Percentiles rank a stretch among this genome's conserved stretches.
phyloP scores from a whole-genome alignment of 306 rosid species.

The Vicia villosa region DNA sequence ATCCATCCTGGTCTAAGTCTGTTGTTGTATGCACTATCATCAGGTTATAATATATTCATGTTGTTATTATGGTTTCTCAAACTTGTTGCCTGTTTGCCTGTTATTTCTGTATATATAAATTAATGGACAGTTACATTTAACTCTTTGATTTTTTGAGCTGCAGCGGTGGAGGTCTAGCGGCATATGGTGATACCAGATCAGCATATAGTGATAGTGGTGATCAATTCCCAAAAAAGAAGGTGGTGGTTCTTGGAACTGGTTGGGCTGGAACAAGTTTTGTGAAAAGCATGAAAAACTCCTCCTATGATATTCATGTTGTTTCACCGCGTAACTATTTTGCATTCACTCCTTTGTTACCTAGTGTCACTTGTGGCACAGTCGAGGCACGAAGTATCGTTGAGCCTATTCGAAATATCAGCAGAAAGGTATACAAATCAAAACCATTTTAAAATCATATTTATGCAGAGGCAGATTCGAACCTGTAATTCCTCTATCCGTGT shows the following conservation, averaged over 20 bases:
- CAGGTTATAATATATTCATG: constrained; percentile 46
- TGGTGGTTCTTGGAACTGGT: constrained; percentile 95
- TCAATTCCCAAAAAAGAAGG: constrained; percentile 53
- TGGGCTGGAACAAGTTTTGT: constrained; percentile 97
- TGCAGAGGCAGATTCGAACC: too few relatives aligned
- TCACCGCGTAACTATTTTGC: constrained; percentile 97
- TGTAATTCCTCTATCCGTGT: too few relatives aligned
- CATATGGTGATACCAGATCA: constrained; percentile 62
- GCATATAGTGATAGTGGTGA: constrained; percentile 26
- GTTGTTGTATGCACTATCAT: constrained; percentile 71
- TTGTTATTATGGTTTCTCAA: not conserved
- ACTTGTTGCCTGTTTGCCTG: too few relatives aligned
- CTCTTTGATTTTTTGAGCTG: constrained; percentile 5
- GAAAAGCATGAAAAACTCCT: constrained; percentile 56
- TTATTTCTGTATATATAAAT: too few relatives aligned
- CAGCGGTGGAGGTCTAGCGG: constrained; percentile 81
- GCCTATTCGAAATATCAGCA: constrained; percentile 74
- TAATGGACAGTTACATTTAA: not conserved
- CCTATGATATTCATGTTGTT: constrained; percentile 78
- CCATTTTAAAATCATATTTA: not conserved
- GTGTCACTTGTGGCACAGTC: constrained; percentile 89
- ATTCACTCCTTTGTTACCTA: constrained; percentile 90
- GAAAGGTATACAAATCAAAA: constrained; percentile 51
- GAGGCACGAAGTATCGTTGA: constrained; percentile 95
- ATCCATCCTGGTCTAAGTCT: constrained; percentile 65